These are phyloP conservation scores for Pseudocercospora crystallina DNA, from an alignment of 2,329 filamentous ascomycete genomes.

Conservation along the genomic window DNA sequence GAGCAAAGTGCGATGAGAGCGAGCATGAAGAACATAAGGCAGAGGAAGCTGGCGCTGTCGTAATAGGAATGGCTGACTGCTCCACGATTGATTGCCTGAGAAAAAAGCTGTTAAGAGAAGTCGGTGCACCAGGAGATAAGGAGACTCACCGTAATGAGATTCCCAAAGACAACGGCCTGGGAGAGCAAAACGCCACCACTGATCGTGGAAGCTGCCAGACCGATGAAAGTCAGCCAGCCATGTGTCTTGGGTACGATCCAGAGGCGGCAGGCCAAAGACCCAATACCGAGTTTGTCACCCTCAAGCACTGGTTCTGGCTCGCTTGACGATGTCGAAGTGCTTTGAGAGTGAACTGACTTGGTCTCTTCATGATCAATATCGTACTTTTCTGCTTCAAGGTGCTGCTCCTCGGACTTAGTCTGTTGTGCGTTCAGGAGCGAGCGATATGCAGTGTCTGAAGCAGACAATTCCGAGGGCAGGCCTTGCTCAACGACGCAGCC, in stretches of 20 bases:
- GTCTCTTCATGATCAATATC: constrained; percentile 3
- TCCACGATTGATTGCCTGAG: constrained; percentile 46
- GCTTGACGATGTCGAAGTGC: background rate
- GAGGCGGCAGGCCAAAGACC: constrained; percentile 16
- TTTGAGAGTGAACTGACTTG: constrained; percentile 4
- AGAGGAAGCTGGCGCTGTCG: constrained; percentile 40
- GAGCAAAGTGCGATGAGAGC: constrained; percentile 51
- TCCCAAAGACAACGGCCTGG: constrained; percentile 58
- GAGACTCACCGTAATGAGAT: constrained; percentile 41
- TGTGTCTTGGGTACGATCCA: constrained; percentile 36
- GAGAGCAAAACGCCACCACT: constrained; percentile 57
- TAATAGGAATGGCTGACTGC: constrained; percentile 22
- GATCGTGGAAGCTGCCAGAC: constrained; percentile 45
- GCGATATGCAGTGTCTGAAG: constrained; percentile 26
- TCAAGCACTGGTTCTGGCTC: background rate
- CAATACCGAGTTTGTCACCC: constrained; percentile 9
- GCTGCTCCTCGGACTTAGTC: constrained; percentile 16
- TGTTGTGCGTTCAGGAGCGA: constrained; percentile 30
- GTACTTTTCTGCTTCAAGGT: background rate
- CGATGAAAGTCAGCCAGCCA: constrained; percentile 40
- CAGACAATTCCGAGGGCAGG: constrained; percentile 58
- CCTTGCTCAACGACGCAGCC: constrained; percentile 64
- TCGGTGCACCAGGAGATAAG: background rate
- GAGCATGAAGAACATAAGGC: constrained; percentile 55
- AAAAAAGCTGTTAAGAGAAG: constrained; percentile 28